Conservation (phyloP, 2,329 filamentous ascomycete genomes). For the Alternaria incomplexa region DNA sequence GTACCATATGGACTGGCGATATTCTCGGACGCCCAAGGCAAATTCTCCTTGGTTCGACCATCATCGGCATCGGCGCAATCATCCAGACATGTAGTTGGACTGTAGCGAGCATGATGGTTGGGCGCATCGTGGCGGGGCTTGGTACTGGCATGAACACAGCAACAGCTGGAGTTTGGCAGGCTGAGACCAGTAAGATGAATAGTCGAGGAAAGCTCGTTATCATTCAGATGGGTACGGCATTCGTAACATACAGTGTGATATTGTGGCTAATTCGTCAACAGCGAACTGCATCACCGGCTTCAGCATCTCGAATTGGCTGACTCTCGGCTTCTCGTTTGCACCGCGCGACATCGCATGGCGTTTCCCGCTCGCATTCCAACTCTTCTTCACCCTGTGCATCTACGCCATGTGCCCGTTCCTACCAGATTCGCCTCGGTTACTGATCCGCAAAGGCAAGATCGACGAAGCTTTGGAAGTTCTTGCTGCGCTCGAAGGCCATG, state of each 20-base stretch:
- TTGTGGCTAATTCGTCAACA: not conserved
- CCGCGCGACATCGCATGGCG: conserved; percentile 45
- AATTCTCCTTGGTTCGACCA: conserved; percentile 62
- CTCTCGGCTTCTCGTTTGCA: conserved; percentile 51
- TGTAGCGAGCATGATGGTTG: conserved; percentile 48
- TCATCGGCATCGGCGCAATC: conserved; percentile 48
- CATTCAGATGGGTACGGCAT: conserved; percentile 49
- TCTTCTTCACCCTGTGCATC: conserved; percentile 64
- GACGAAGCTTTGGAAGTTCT: conserved; percentile 50
- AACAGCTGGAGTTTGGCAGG: conserved; percentile 57
- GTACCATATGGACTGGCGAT: conserved; percentile 60
- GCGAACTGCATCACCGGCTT: conserved; percentile 54
- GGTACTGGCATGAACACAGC: conserved; percentile 58
- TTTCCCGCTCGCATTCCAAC: conserved; percentile 63
- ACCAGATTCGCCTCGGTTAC: conserved; percentile 53
- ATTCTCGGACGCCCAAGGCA: conserved; percentile 62
- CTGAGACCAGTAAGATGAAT: conserved; percentile 55
- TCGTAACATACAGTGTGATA: no score
- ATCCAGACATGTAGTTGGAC: conserved; percentile 46
- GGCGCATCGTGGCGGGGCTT: conserved; percentile 53
- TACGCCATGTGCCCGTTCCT: conserved; percentile 56
- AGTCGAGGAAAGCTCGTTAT: conserved; percentile 55
- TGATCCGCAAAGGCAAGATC: conserved; percentile 60
- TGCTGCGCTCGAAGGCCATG: conserved; percentile 48
- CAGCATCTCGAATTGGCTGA: conserved; percentile 53